Conservation (phyloP, 208 protist genomes). For the Wallacemonas rigidus region DNA sequence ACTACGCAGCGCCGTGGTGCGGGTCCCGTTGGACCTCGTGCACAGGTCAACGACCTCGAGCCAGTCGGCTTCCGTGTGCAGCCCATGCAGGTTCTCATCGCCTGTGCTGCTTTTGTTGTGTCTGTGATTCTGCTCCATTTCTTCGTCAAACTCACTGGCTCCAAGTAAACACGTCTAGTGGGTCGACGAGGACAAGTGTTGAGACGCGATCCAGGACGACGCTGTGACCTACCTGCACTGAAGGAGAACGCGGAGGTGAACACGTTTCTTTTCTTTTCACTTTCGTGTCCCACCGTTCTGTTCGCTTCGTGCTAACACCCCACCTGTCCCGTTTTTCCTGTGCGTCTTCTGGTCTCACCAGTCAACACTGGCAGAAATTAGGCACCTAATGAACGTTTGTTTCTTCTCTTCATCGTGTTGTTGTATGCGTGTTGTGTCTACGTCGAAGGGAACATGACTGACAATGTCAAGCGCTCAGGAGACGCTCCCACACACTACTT, state of each 20-base stretch:
- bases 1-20: slow-evolving; percentile 41
- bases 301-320: too few relatives aligned
- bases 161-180: slow-evolving; percentile 19
- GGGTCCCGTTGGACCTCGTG: slow-evolving; percentile 25
- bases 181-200: neutral
- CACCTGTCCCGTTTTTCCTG: too few relatives aligned
- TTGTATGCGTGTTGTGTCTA: too few relatives aligned
- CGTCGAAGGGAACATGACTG: too few relatives aligned
- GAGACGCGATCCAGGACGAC: neutral
- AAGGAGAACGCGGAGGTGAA: neutral
- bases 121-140: slow-evolving; percentile 90
- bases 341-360: too few relatives aligned
- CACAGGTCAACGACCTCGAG: slow-evolving; percentile 69
- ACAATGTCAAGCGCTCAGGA: too few relatives aligned
- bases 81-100: slow-evolving; percentile 75
- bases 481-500: too few relatives aligned
- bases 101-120: slow-evolving; percentile 68
- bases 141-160: slow-evolving; percentile 71
- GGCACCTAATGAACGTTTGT: too few relatives aligned
- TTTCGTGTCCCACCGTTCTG: too few relatives aligned
- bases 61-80: slow-evolving; percentile 69
- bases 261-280: too few relatives aligned
- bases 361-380: too few relatives aligned
- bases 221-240: neutral
- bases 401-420: too few relatives aligned